A percentile compares a stretch with the other conserved stretches of the same genome.
Evolutionary conservation across 495 filamentous ascomycete species (phyloP).

Genomic region (Hypoxylon lenormandii): DNA sequence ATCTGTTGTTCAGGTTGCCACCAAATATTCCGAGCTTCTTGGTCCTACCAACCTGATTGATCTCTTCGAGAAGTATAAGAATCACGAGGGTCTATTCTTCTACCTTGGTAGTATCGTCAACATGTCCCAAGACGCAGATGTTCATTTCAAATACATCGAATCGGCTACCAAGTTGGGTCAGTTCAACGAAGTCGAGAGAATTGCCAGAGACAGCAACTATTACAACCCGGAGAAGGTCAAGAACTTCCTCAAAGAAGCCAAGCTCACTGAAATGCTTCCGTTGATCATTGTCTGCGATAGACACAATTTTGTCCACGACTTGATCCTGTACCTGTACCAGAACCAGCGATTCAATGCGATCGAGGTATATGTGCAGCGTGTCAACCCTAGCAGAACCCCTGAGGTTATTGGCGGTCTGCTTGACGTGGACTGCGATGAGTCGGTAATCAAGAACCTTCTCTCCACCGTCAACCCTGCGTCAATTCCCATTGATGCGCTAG

Average conservation of each 20-base stretch:
- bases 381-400: slow-evolving; percentile 93
- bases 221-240: slow-evolving; percentile 98
- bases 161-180: slow-evolving; percentile 92
- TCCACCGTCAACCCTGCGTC: slow-evolving; percentile 82
- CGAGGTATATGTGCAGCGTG: slow-evolving; percentile 98
- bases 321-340: slow-evolving; percentile 97
- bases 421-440: slow-evolving; percentile 97
- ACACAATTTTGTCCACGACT: slow-evolving; percentile 97
- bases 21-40: slow-evolving; percentile 97
- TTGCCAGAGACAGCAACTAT: slow-evolving; percentile 91
- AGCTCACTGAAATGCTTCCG: slow-evolving; percentile 89
- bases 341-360: slow-evolving; percentile 99
- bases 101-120: slow-evolving; percentile 98
- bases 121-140: slow-evolving; percentile 91
- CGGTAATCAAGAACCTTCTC: slow-evolving; percentile 93
- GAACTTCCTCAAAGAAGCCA: slow-evolving; percentile 99
- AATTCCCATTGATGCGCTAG: slow-evolving; percentile 95
- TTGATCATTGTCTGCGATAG: slow-evolving; percentile 99
- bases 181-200: slow-evolving; percentile 93
- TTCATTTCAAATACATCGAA: slow-evolving; percentile 99
- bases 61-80: slow-evolving; percentile 96
- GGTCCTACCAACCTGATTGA: slow-evolving; percentile 89
- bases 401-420: slow-evolving; percentile 95
- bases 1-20: slow-evolving; percentile 91
- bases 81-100: slow-evolving; percentile 95